Evolutionary conservation across 139 green algal species (phyloP).

Genomic region (Chlamydomonas asymmetrica): DNA sequence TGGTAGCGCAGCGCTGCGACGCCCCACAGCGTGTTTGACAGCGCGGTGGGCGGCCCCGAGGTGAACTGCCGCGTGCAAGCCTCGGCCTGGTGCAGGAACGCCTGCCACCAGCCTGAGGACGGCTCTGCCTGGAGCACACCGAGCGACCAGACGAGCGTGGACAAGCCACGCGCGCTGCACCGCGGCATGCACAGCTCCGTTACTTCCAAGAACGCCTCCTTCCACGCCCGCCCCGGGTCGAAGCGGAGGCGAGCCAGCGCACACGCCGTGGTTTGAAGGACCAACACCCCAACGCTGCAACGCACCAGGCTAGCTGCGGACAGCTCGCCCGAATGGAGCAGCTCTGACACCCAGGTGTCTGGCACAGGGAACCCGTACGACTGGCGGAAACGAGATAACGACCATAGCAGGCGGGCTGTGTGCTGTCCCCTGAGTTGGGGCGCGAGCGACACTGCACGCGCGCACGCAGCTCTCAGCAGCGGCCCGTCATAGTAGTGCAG

Average conservation of each 20-base stretch:
- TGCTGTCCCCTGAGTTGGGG: not conserved
- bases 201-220: conserved; percentile 7
- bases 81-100: conserved; percentile 10
- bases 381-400: not conserved
- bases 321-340: not conserved
- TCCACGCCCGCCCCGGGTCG: not conserved
- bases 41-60: not conserved
- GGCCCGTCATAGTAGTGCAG: conserved; percentile 13
- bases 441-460: not conserved
- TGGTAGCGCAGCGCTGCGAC: conserved; percentile 5
- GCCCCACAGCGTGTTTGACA: conserved; percentile 6
- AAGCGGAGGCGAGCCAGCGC: conserved; percentile 25
- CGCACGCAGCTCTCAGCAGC: conserved; percentile 12
- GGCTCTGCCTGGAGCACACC: conserved; percentile 21
- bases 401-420: conserved; percentile 9
- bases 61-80: conserved; percentile 9
- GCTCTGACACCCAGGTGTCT: not conserved
- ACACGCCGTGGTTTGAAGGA: conserved; percentile 1
- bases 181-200: conserved; percentile 4
- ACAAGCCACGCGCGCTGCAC: conserved; percentile 22
- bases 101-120: conserved; percentile 7
- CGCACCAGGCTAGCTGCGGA: not conserved
- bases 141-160: conserved; percentile 26
- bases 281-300: not conserved
- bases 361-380: not conserved